These are phyloP conservation scores for Trichoderma citrinoviride DNA, from an alignment of 2,329 filamentous ascomycete genomes.

Conservation along the genomic window DNA sequence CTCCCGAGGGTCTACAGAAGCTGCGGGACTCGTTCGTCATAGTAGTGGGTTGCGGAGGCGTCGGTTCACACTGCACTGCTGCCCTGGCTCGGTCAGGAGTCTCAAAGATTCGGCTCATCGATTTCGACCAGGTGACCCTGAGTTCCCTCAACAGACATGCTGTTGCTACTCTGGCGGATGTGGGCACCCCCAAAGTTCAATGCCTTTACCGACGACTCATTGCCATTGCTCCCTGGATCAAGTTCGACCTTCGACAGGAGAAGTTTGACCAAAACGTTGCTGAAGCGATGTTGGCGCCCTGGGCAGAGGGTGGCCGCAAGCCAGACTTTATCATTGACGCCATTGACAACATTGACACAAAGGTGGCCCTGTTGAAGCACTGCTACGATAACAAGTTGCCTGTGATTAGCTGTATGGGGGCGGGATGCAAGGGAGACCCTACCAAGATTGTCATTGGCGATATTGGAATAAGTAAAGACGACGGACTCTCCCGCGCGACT, in stretches of 20 bases:
- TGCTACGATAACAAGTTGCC: constrained; percentile 74
- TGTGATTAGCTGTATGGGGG: constrained; percentile 94
- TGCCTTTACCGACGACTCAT: constrained; percentile 77
- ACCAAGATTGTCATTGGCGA: constrained; percentile 88
- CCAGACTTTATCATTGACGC: constrained; percentile 94
- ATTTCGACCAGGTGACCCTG: constrained; percentile 96
- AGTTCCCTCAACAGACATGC: constrained; percentile 95
- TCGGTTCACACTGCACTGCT: constrained; percentile 87
- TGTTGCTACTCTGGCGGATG: constrained; percentile 88
- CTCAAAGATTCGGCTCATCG: constrained; percentile 80
- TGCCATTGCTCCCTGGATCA: constrained; percentile 87
- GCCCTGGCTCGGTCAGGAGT: constrained; percentile 87
- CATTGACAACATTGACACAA: constrained; percentile 97
- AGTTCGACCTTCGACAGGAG: constrained; percentile 81
- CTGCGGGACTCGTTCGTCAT: constrained; percentile 81
- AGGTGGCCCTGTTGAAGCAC: constrained; percentile 85
- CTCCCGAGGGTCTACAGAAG: constrained; percentile 72
- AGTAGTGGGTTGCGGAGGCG: constrained; percentile 89
- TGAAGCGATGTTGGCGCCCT: constrained; percentile 62
- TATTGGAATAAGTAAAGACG: constrained; percentile 83
- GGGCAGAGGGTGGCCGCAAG: constrained; percentile 57
- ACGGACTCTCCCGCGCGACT: constrained; percentile 82
- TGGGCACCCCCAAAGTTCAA: constrained; percentile 87
- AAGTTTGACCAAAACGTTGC: constrained; percentile 73
- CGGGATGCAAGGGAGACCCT: constrained; percentile 84